phyloP scores from a whole-genome alignment of 805 yeast genomes.

The Candida ovalis region DNA sequence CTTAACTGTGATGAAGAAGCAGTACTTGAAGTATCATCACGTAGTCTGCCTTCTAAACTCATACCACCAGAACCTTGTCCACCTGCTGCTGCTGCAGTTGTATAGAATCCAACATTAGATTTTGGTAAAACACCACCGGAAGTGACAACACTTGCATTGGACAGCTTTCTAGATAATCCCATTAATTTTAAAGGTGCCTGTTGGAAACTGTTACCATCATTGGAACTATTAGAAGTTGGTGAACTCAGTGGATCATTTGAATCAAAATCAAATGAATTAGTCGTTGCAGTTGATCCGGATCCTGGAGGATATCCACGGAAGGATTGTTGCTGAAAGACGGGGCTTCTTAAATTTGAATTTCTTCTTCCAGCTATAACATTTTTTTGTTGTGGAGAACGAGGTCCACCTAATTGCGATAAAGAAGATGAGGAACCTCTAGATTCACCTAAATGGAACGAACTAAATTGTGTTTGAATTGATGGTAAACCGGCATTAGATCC shows the following conservation, averaged over 20 bases:
- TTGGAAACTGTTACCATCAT: neutral
- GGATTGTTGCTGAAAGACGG: neutral
- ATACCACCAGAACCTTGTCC: neutral
- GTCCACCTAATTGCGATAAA: constrained; percentile 10
- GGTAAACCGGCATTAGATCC: constrained; percentile 11
- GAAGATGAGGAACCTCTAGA: neutral
- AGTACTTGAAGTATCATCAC: neutral
- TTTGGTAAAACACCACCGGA: neutral
- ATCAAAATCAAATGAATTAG: neutral
- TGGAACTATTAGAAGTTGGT: constrained; percentile 7
- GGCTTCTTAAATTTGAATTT: neutral
- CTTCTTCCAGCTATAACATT: constrained; percentile 17
- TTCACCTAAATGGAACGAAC: constrained; percentile 1
- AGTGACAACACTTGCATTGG: constrained; percentile 11
- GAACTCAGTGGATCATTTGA: constrained; percentile 16
- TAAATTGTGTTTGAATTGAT: constrained; percentile 4
- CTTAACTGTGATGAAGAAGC: neutral
- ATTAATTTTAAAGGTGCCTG: constrained; percentile 16
- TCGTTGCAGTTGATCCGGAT: neutral
- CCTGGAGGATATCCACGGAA: too few relatives aligned
- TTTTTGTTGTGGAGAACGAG: constrained; percentile 27
- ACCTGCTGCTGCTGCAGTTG: neutral
- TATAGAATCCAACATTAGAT: neutral
- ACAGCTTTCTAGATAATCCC: constrained; percentile 23
- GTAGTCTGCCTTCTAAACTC: neutral